Conservation (phyloP, 768 basidiomycete genomes). For the Rhizopogon vulgaris region DNA sequence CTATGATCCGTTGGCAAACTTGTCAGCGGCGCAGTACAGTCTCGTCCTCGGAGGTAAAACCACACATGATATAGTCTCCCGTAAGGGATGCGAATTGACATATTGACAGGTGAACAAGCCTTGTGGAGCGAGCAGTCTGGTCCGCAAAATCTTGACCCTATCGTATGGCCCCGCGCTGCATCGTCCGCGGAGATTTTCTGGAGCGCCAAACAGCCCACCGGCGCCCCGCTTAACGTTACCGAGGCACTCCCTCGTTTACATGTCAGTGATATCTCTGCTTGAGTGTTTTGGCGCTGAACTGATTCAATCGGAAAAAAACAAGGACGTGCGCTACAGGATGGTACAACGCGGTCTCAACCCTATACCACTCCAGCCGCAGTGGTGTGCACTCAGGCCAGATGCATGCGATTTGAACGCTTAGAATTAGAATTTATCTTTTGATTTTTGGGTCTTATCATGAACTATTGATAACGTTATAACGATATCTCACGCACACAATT, state of each 20-base stretch:
- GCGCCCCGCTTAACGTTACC: slow-evolving; percentile 24
- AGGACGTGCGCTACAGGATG: slow-evolving; percentile 43
- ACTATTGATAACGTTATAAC: not conserved
- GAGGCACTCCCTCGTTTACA: slow-evolving; percentile 47
- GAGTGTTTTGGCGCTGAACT: not conserved
- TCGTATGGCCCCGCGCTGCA: slow-evolving; percentile 43
- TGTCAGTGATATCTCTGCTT: slow-evolving; percentile 6
- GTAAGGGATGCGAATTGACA: slow-evolving; percentile 3
- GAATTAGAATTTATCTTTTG: not conserved
- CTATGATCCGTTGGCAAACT: slow-evolving; percentile 43
- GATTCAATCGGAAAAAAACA: not conserved
- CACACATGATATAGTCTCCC: not conserved
- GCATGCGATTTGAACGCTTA: slow-evolving; percentile 32
- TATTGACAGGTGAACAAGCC: slow-evolving; percentile 26
- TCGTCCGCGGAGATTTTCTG: slow-evolving; percentile 50
- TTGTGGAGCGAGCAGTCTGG: slow-evolving; percentile 44
- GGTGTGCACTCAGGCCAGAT: slow-evolving; percentile 47
- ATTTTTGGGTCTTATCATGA: not conserved
- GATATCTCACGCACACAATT: no score
- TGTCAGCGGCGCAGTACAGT: slow-evolving; percentile 27
- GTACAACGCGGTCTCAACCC: slow-evolving; percentile 42
- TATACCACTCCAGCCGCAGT: slow-evolving; percentile 48
- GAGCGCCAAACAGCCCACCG: slow-evolving; percentile 36
- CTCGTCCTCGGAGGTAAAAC: slow-evolving; percentile 33
- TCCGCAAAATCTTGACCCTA: slow-evolving; percentile 36